phyloP scores from a whole-genome alignment of 257 asterid species.

The Hygrophila difformis region DNA sequence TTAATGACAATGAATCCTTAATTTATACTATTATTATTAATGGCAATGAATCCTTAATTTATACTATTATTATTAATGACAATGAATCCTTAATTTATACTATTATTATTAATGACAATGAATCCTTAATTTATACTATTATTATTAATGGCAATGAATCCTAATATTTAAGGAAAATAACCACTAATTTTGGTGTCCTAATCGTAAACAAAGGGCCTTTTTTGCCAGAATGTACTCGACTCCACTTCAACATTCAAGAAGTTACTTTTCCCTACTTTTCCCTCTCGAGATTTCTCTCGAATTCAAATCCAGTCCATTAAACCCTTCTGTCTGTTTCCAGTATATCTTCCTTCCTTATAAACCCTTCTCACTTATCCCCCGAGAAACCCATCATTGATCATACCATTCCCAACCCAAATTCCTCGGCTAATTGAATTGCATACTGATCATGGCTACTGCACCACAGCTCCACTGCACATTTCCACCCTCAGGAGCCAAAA shows the following conservation, averaged over 20 bases:
- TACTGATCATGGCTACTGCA: conserved; percentile 56
- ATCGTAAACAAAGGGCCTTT: background rate
- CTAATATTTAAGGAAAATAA: too few relatives aligned
- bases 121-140: too few relatives aligned
- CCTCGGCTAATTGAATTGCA: background rate
- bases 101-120: too few relatives aligned
- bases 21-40: too few relatives aligned
- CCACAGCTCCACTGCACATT: conserved; percentile 44
- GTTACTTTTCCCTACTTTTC: too few relatives aligned
- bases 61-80: too few relatives aligned
- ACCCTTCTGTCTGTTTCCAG: background rate
- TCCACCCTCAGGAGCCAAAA: conserved; percentile 20
- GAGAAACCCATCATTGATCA: background rate
- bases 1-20: too few relatives aligned
- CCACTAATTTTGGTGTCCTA: too few relatives aligned
- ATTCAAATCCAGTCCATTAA: conserved; percentile 9
- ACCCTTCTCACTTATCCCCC: background rate
- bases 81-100: too few relatives aligned
- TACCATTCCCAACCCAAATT: background rate
- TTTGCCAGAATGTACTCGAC: conserved; percentile 36
- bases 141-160: too few relatives aligned
- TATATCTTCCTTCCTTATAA: conserved; percentile 2
- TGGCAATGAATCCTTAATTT: too few relatives aligned
- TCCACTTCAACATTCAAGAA: conserved; percentile 2
- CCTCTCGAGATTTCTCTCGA: conserved; percentile 45